Conservation (phyloP, 1,139 yeast genomes). For the Wickerhamiella pararugosa region DNA sequence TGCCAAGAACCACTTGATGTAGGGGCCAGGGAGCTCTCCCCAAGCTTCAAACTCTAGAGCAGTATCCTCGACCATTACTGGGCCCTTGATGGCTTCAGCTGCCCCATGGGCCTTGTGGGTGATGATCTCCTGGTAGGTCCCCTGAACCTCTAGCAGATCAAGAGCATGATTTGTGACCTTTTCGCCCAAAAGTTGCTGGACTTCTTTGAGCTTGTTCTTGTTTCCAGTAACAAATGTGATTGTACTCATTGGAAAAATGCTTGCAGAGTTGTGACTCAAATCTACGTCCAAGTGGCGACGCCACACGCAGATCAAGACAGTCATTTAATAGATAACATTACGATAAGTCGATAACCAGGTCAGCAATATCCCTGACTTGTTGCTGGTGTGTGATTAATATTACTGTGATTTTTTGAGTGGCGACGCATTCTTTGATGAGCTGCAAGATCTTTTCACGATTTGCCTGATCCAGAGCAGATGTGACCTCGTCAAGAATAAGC, state of each 20-base stretch:
- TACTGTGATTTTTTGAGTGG: constrained; percentile 44
- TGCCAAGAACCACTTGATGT: constrained; percentile 26
- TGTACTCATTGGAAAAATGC: not conserved
- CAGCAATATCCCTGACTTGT: constrained; percentile 43
- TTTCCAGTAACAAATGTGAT: constrained; percentile 47
- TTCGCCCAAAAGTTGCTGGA: constrained; percentile 57
- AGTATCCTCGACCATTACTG: constrained; percentile 92
- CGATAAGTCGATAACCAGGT: constrained; percentile 17
- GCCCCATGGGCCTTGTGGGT: constrained; percentile 69
- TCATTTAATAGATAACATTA: too few species aligned
- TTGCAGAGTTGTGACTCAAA: too few species aligned
- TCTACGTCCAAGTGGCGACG: too few species aligned
- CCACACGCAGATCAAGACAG: too few species aligned
- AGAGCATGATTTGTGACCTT: constrained; percentile 35
- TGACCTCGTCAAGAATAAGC: constrained; percentile 57
- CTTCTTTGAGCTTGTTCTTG: constrained; percentile 74
- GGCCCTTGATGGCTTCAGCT: constrained; percentile 45
- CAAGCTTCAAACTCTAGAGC: constrained; percentile 73
- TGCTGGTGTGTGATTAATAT: constrained; percentile 79
- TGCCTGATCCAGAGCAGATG: constrained; percentile 54
- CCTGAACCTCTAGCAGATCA: constrained; percentile 86
- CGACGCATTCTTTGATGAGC: constrained; percentile 36
- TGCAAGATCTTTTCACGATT: constrained; percentile 30
- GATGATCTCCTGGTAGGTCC: constrained; percentile 70
- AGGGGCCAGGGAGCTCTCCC: constrained; percentile 85